Evolutionary conservation across 2,329 filamentous ascomycete species (phyloP).

Genomic region (Penicillium concentricum): DNA sequence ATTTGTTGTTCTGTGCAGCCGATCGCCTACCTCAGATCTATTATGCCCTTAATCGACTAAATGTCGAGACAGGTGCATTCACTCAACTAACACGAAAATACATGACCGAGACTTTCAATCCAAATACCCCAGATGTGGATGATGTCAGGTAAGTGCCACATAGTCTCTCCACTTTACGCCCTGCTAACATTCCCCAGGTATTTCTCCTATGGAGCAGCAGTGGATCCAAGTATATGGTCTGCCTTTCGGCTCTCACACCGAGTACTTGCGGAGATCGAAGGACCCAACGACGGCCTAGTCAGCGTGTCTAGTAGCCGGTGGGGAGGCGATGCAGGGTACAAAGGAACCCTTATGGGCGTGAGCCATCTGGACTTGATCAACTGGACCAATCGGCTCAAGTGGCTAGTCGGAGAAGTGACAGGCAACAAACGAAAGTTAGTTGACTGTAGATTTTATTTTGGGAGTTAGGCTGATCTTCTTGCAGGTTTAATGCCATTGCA

Average conservation of each 20-base stretch:
- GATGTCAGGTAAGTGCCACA: slow-evolving; percentile 46
- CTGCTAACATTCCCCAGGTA: slow-evolving; percentile 41
- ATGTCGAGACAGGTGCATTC: slow-evolving; percentile 60
- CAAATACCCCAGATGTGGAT: slow-evolving; percentile 55
- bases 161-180: neutral
- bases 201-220: slow-evolving; percentile 62
- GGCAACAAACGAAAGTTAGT: slow-evolving; percentile 52
- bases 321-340: slow-evolving; percentile 56
- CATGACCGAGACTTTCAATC: slow-evolving; percentile 60
- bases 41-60: slow-evolving; percentile 54
- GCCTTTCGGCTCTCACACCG: slow-evolving; percentile 58
- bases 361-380: slow-evolving; percentile 66
- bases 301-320: slow-evolving; percentile 59
- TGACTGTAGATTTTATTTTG: neutral
- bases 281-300: slow-evolving; percentile 63
- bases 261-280: slow-evolving; percentile 55
- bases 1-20: slow-evolving; percentile 37
- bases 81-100: slow-evolving; percentile 60
- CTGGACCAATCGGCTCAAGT: slow-evolving; percentile 63
- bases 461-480: neutral
- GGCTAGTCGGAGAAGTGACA: slow-evolving; percentile 57
- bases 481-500: slow-evolving; percentile 60
- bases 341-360: slow-evolving; percentile 62
- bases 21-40: slow-evolving; percentile 56
- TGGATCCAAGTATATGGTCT: slow-evolving; percentile 56